Evolutionary conservation across 2,329 filamentous ascomycete genomes (phyloP).

Genomic region (Talaromyces sp.): DNA sequence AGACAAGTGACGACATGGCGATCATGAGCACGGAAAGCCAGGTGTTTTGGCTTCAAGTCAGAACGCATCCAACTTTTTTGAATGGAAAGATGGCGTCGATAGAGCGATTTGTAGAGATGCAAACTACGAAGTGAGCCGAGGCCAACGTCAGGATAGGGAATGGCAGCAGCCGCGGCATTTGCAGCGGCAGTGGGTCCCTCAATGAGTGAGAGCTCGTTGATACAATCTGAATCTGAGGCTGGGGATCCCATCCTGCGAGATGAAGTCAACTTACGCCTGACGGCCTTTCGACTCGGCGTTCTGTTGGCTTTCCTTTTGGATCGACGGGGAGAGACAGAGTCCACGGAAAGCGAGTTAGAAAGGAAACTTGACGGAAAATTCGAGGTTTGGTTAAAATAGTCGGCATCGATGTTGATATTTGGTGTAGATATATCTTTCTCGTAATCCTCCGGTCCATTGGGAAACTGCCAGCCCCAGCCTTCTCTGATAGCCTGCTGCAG

Average conservation of each 20-base stretch:
- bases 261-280: conserved; percentile 53
- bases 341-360: conserved; percentile 25
- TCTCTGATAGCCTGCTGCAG: conserved; percentile 80
- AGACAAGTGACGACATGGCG: conserved; percentile 96
- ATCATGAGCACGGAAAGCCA: conserved; percentile 94
- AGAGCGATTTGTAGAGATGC: conserved; percentile 94
- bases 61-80: conserved; percentile 84
- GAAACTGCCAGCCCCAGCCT: conserved; percentile 98
- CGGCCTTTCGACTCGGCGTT: conserved; percentile 51
- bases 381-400: conserved; percentile 21
- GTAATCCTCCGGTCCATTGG: conserved; percentile 67
- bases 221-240: conserved; percentile 44
- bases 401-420: conserved; percentile 41
- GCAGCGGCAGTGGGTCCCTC: conserved; percentile 83
- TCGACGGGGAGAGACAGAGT: conserved; percentile 29
- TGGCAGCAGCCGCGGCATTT: conserved; percentile 74
- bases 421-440: conserved; percentile 68
- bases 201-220: conserved; percentile 51
- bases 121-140: conserved; percentile 74
- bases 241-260: conserved; percentile 35
- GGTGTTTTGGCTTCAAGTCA: conserved; percentile 79
- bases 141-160: conserved; percentile 78
- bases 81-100: conserved; percentile 88
- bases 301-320: conserved; percentile 51
- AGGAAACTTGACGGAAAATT: conserved; percentile 25